Conservation (phyloP, 306 rosid genomes). For the Prunus padus region DNA sequence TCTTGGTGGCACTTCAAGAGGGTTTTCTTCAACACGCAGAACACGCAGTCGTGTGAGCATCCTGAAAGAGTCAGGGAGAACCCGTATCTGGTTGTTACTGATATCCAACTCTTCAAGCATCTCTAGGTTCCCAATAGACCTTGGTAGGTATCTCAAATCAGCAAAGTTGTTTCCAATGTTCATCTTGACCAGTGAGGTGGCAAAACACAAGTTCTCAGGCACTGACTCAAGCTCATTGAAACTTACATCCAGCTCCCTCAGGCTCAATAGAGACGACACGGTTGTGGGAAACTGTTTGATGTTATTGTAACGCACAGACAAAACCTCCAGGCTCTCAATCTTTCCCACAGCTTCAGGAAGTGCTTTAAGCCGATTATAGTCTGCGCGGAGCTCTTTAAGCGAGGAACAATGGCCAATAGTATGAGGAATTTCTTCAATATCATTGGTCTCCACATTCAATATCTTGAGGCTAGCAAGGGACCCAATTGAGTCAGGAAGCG, state of each 20-base stretch:
- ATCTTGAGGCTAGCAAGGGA: constrained; percentile 61
- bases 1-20: constrained; percentile 91
- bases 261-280: constrained; percentile 64
- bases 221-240: constrained; percentile 85
- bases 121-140: constrained; percentile 84
- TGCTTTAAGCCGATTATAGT: constrained; percentile 79
- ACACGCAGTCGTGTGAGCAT: constrained; percentile 60
- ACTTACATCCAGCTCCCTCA: constrained; percentile 79
- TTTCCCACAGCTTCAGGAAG: constrained; percentile 89
- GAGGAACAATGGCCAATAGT: constrained; percentile 70
- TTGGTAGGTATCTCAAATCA: constrained; percentile 65
- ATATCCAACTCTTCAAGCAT: constrained; percentile 92
- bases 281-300: constrained; percentile 81
- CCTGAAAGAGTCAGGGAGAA: constrained; percentile 73
- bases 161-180: constrained; percentile 89
- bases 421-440: constrained; percentile 78
- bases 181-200: constrained; percentile 77
- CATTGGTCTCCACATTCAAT: constrained; percentile 76
- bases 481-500: constrained; percentile 67
- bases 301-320: constrained; percentile 78
- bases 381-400: constrained; percentile 66
- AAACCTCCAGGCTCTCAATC: constrained; percentile 68
- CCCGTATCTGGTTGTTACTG: constrained; percentile 80
- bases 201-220: constrained; percentile 88
- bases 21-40: constrained; percentile 77